Evolutionary conservation across 768 basidiomycete species (phyloP).

Genomic region (Scleroderma bovista): DNA sequence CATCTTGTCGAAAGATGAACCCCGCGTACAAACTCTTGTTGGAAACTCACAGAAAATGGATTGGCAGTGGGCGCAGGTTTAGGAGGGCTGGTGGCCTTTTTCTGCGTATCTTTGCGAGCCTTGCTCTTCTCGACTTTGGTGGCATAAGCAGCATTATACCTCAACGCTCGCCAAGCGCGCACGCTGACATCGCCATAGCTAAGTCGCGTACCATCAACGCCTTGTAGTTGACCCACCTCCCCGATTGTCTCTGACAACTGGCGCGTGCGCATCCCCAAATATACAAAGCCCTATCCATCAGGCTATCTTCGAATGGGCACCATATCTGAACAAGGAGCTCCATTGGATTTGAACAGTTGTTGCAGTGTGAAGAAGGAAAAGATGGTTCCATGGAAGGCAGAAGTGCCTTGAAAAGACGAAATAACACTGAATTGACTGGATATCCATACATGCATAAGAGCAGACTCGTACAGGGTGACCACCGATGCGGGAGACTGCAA

Average conservation of each 20-base stretch:
- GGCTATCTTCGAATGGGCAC: conserved; percentile 84
- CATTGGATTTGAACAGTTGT: conserved; percentile 66
- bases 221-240: conserved; percentile 52
- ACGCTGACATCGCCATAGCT: conserved; percentile 40
- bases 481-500: conserved; percentile 84
- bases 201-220: conserved; percentile 9
- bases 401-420: conserved; percentile 58
- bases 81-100: conserved; percentile 33
- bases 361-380: conserved; percentile 63
- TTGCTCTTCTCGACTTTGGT: conserved; percentile 59
- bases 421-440: conserved; percentile 40
- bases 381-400: conserved; percentile 59
- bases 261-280: conserved; percentile 76
- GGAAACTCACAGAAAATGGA: conserved; percentile 60
- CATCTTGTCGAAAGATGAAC: conserved; percentile 13
- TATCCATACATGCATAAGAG: conserved; percentile 43
- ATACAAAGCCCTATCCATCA: conserved; percentile 80
- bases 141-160: conserved; percentile 71
- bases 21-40: not conserved
- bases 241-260: conserved; percentile 67
- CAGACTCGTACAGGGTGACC: conserved; percentile 77
- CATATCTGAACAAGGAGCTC: conserved; percentile 82
- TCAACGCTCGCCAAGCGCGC: conserved; percentile 75
- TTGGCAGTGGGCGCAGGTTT: conserved; percentile 39
- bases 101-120: conserved; percentile 33